Percentiles rank a stretch among this genome's conserved stretches.
Evolutionary conservation across 208 protist genomes (phyloP).

Genomic region (Strigomonas culicis): DNA sequence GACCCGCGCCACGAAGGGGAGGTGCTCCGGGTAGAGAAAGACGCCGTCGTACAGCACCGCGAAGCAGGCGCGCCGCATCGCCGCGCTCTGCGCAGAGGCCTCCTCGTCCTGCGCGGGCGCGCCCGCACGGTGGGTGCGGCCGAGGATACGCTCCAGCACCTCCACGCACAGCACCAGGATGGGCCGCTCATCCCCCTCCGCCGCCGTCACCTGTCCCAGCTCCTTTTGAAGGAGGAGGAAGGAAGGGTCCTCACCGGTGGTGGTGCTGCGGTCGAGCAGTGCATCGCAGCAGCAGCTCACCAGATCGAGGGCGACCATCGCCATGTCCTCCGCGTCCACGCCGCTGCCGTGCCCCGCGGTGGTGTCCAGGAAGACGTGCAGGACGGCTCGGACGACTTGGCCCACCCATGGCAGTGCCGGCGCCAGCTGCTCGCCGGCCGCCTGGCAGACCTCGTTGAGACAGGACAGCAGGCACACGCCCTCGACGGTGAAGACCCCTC

Average conservation of each 20-base stretch:
- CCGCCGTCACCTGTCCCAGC: not conserved
- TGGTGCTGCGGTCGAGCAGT: constrained; percentile 26
- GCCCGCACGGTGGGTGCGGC: not conserved
- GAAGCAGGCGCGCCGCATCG: constrained; percentile 41
- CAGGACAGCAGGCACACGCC: constrained; percentile 35
- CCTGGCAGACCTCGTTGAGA: constrained; percentile 28
- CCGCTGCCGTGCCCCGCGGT: not conserved
- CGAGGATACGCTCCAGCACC: not conserved
- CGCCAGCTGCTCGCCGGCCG: constrained; percentile 13
- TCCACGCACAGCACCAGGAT: not conserved
- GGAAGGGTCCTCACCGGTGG: not conserved
- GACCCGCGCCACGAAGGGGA: not conserved
- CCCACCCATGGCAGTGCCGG: constrained; percentile 25
- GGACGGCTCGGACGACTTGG: constrained; percentile 19
- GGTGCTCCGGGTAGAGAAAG: constrained; percentile 7
- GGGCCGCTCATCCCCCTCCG: too few species aligned
- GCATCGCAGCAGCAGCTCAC: constrained; percentile 42
- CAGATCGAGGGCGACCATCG: constrained; percentile 48
- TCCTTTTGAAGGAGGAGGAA: not conserved
- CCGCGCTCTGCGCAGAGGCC: constrained; percentile 1
- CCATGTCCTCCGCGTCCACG: constrained; percentile 35
- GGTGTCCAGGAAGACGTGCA: constrained; percentile 17
- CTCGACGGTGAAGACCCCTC: constrained; percentile 16
- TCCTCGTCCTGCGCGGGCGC: too few species aligned
- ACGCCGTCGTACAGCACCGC: constrained; percentile 36